Base-by-base conservation (phyloP, 345 rosid genomes). In the Aegle marmelos region DNA sequence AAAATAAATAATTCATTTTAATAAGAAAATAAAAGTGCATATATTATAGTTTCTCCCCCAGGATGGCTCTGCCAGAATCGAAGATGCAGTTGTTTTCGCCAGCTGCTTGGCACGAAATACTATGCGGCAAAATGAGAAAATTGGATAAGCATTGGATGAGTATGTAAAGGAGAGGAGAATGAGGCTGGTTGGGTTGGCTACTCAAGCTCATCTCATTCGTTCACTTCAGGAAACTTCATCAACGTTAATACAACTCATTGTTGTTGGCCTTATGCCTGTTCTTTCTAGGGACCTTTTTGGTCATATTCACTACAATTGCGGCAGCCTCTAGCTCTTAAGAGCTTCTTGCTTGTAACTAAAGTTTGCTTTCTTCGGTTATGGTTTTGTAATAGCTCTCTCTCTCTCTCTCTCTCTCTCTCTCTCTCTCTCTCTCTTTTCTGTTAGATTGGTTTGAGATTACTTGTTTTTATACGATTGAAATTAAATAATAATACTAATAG, bases 21-120 rank as follows among this genome's bases (percentile, higher is more conserved):
- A n/a, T n/a, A n/a, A n/a, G n/a, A n/a, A n/a, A n/a, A n/a, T n/a
- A n/a, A n/a, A n/a, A n/a, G n/a, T n/a, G n/a, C n/a, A n/a, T n/a
- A n/a, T n/a, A n/a, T n/a, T n/a, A n/a, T n/a, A n/a, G n/a, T n/a
- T n/a, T 77, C 59, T 87, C 1, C 89, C 83, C 50, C 91, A 88
- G 50, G 93, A 90, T 0, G 91, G 90, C 66, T 85, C 87, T 0
- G 86, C 88, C 0, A 83, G 85, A 0, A 56, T 88, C 25, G 94
- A 91, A 76, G 92, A 89, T 66, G 88, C 89, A 0, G 74, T 88
- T 4, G 90, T 89, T 70, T 78, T 91, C 4, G 89, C 87, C 36
- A 80, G 91, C 64, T 85, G 89, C 82, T 73, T 84, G 73, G 79
- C 87, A 53, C 74, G 7, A 57, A 82, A 85, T 62, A 3, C 2